Conservation (phyloP, 2,329 filamentous ascomycete species). For the Apiospora pterosperma region DNA sequence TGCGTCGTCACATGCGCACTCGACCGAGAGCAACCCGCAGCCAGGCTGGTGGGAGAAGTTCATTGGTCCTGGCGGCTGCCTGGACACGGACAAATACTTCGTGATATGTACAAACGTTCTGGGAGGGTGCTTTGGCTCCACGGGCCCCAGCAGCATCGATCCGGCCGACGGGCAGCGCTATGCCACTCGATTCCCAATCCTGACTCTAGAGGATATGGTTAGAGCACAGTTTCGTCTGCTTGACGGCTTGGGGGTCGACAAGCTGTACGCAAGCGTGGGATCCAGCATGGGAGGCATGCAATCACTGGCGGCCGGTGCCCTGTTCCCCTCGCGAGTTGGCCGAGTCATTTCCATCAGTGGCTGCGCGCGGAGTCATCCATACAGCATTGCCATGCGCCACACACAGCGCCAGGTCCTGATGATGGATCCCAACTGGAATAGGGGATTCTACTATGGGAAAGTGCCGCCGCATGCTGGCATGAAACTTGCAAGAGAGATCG, state of each 20-base stretch:
- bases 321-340: conserved; percentile 79
- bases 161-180: conserved; percentile 85
- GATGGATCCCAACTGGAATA: conserved; percentile 98
- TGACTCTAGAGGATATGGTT: conserved; percentile 98
- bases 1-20: conserved; percentile 95
- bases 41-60: conserved; percentile 99
- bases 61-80: conserved; percentile 78
- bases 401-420: conserved; percentile 96
- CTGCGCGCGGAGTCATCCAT: conserved; percentile 91
- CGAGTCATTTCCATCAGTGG: conserved; percentile 87
- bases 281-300: conserved; percentile 99
- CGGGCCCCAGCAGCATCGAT: conserved; percentile 83
- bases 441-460: conserved; percentile 86
- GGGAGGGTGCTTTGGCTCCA: conserved; percentile 93
- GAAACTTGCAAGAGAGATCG: conserved; percentile 97
- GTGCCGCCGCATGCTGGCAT: conserved; percentile 93
- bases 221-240: conserved; percentile 89
- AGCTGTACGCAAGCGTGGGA: conserved; percentile 87
- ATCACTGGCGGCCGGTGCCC: conserved; percentile 78
- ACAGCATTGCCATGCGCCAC: conserved; percentile 98
- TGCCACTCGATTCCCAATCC: conserved; percentile 89
- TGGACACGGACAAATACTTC: conserved; percentile 90
- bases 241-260: conserved; percentile 71
- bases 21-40: conserved; percentile 79
- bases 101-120: conserved; percentile 96